Percentiles rank a stretch among this genome's conserved stretches.
These are phyloP conservation scores for Piper longum DNA, from an alignment of 164 flowering plant species.

Conservation along the genomic window DNA sequence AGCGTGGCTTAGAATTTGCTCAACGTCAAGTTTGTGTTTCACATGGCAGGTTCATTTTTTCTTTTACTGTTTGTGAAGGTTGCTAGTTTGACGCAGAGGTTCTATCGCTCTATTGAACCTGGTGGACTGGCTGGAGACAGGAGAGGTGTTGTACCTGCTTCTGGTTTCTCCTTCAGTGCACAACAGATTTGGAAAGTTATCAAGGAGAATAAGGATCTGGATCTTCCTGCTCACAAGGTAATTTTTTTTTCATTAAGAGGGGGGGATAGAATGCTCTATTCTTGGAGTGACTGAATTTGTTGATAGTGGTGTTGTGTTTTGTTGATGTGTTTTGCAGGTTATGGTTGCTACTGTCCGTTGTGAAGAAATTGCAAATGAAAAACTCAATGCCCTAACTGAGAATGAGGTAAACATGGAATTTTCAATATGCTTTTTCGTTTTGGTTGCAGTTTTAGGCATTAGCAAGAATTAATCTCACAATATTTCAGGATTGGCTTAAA, in stretches of 20 bases:
- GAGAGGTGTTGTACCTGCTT: constrained; percentile 87
- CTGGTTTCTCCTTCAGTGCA: constrained; percentile 93
- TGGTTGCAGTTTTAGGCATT: neutral
- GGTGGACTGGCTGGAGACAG: constrained; percentile 99
- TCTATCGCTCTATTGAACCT: constrained; percentile 87
- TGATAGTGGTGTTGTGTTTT: too few species aligned
- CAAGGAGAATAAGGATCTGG: constrained; percentile 93
- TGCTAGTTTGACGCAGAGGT: constrained; percentile 64
- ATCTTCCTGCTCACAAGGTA: constrained; percentile 99
- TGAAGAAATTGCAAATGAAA: constrained; percentile 96
- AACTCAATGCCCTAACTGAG: constrained; percentile 32
- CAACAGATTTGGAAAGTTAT: constrained; percentile 95
- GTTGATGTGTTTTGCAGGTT: constrained; percentile 32
- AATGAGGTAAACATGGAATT: constrained; percentile 42
- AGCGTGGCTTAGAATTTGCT: neutral
- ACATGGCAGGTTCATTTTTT: neutral
- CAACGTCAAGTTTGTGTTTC: neutral
- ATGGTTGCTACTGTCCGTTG: constrained; percentile 99
- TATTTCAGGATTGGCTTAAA: constrained; percentile 54
- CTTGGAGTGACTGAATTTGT: too few species aligned
- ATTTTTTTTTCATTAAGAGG: constrained; percentile 1
- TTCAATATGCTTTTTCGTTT: neutral
- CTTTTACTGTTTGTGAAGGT: constrained; percentile 22
- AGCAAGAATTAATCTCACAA: too few species aligned
- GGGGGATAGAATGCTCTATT: neutral